Percentiles rank a stretch among this genome's conserved stretches.
Evolutionary conservation across 441 rosid species (phyloP).

Genomic region (Flueggea neowawraea): DNA sequence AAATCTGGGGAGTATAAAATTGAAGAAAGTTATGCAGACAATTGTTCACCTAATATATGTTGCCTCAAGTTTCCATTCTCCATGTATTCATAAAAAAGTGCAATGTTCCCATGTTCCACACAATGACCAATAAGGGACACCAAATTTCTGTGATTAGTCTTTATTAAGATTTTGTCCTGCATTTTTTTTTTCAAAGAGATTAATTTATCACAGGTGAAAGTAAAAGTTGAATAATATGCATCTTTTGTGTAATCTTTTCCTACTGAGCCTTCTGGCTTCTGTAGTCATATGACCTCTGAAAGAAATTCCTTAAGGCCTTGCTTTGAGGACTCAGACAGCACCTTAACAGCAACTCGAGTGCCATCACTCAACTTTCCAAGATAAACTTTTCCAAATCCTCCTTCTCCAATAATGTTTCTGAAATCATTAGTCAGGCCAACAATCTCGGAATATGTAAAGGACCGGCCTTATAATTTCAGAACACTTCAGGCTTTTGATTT

Average conservation of each 20-base stretch:
- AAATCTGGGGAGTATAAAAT: no score
- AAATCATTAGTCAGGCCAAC: conserved; percentile 30
- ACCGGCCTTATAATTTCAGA: conserved; percentile 17
- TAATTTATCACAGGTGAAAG: no score
- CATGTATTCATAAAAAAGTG: conserved; percentile 14
- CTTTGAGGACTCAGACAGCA: conserved; percentile 33
- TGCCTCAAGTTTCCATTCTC: conserved; percentile 5
- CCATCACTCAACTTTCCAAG: conserved; percentile 25
- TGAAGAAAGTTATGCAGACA: no score
- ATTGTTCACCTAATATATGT: conserved; percentile 5
- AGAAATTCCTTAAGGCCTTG: conserved; percentile 49
- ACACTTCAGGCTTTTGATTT: no score
- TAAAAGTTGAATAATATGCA: no score
- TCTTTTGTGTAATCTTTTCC: no score
- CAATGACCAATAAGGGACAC: conserved; percentile 13
- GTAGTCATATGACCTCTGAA: conserved; percentile 29
- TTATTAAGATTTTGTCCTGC: conserved; percentile 8
- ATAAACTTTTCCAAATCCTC: conserved; percentile 47
- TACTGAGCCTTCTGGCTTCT: no score
- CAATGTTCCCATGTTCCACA: conserved; percentile 8
- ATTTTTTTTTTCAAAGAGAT: background rate
- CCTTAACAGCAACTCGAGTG: conserved; percentile 40
- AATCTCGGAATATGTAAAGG: conserved; percentile 27
- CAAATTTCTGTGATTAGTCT: conserved; percentile 8
- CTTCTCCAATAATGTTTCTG: conserved; percentile 30